phyloP scores from a whole-genome alignment of 2,329 filamentous ascomycete species.

The Berkeleyomyces basicola region DNA sequence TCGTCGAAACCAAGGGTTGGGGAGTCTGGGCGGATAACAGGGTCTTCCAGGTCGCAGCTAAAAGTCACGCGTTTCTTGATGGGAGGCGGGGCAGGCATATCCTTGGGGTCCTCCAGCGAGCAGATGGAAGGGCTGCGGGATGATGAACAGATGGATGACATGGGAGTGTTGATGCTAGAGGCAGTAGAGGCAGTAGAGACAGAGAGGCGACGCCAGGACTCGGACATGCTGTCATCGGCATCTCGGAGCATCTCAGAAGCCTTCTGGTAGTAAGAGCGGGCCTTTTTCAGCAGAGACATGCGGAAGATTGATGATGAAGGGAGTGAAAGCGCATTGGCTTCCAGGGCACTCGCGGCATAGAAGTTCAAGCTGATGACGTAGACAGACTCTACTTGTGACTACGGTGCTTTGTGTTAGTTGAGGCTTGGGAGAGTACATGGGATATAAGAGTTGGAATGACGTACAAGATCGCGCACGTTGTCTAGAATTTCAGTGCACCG shows the following conservation, averaged over 20 bases:
- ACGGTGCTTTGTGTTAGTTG: constrained; percentile 13
- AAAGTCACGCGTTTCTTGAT: constrained; percentile 27
- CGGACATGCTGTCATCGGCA: constrained; percentile 28
- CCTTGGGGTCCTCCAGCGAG: constrained; percentile 21
- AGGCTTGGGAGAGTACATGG: background rate
- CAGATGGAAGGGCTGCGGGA: constrained; percentile 31
- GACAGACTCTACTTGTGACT: constrained; percentile 30
- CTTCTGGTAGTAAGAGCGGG: constrained; percentile 33
- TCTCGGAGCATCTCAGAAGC: constrained; percentile 31
- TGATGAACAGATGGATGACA: constrained; percentile 31
- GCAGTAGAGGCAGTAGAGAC: constrained; percentile 17
- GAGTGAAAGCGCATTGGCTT: constrained; percentile 36
- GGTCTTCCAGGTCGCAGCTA: constrained; percentile 24
- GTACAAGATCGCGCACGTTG: constrained; percentile 29
- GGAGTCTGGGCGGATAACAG: constrained; percentile 40
- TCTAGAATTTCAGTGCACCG: constrained; percentile 37
- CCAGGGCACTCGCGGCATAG: constrained; percentile 43
- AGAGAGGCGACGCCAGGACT: constrained; percentile 25
- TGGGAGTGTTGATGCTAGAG: constrained; percentile 30
- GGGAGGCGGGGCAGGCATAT: constrained; percentile 7
- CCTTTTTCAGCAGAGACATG: constrained; percentile 32
- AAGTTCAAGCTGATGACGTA: constrained; percentile 44
- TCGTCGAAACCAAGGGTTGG: constrained; percentile 42
- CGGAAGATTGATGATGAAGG: constrained; percentile 30
- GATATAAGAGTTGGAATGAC: constrained; percentile 14